These are phyloP conservation scores for Cryptococcus floricola DNA, from an alignment of 1,284 basidiomycete genomes.

Conservation along the genomic window DNA sequence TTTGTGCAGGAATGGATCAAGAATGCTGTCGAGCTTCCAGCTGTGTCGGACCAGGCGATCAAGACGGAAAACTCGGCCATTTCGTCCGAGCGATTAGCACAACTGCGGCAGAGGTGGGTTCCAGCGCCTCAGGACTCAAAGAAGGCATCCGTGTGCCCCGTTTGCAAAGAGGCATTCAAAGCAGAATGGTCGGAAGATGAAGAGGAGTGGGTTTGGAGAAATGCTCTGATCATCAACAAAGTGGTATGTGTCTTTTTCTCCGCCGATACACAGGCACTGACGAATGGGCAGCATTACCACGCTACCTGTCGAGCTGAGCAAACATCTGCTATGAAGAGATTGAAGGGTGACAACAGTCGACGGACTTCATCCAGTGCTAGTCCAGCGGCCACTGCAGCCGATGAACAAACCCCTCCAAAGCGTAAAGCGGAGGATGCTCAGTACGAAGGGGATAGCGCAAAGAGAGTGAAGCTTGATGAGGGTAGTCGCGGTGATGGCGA, in stretches of 20 bases:
- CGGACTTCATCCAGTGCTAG: slow-evolving; percentile 17
- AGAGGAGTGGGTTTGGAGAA: slow-evolving; percentile 98
- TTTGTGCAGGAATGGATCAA: slow-evolving; percentile 73
- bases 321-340: slow-evolving; percentile 25
- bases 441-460: slow-evolving; percentile 13
- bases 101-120: slow-evolving; percentile 73
- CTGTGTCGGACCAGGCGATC: background rate
- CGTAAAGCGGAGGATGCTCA: slow-evolving; percentile 37
- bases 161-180: slow-evolving; percentile 93
- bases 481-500: background rate
- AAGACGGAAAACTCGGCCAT: slow-evolving; percentile 12
- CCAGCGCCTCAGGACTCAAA: slow-evolving; percentile 71
- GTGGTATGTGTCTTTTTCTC: slow-evolving; percentile 54
- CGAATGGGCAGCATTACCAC: slow-evolving; percentile 56
- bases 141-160: slow-evolving; percentile 80
- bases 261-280: background rate
- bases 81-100: slow-evolving; percentile 68
- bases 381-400: slow-evolving; percentile 10
- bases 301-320: slow-evolving; percentile 83
- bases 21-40: slow-evolving; percentile 51
- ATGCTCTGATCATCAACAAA: slow-evolving; percentile 78
- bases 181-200: slow-evolving; percentile 93
- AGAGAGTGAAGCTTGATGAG: slow-evolving; percentile 21
- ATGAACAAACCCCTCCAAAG: slow-evolving; percentile 15
- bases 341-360: slow-evolving; percentile 18